Conservation (phyloP, 352 stramenopile species). For the Pseudoperonospora humuli region DNA sequence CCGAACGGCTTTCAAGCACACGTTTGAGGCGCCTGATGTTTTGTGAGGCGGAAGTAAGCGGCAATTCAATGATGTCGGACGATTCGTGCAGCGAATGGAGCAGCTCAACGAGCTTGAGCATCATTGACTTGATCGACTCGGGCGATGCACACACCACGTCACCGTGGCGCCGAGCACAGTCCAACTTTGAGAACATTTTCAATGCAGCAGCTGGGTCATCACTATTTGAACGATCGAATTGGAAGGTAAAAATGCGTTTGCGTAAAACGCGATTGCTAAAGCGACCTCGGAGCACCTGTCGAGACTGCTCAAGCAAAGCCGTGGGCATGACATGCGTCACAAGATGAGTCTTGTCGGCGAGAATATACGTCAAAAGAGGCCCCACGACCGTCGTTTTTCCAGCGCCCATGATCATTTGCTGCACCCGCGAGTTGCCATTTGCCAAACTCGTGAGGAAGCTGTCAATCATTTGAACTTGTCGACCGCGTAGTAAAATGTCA, state of each 20-base stretch:
- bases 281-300: constrained; percentile 94
- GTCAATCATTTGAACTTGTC: constrained; percentile 98
- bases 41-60: constrained; percentile 49
- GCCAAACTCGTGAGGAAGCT: constrained; percentile 92
- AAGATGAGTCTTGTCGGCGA: constrained; percentile 92
- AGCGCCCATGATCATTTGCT: constrained; percentile 99
- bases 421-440: constrained; percentile 68
- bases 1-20: constrained; percentile 67
- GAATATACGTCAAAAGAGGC: constrained; percentile 96
- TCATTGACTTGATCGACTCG: constrained; percentile 98
- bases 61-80: constrained; percentile 57
- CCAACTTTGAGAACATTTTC: constrained; percentile 79
- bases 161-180: constrained; percentile 80
- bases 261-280: constrained; percentile 95
- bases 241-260: constrained; percentile 99
- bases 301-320: constrained; percentile 97
- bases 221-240: constrained; percentile 95
- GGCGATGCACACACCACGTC: constrained; percentile 98
- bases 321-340: constrained; percentile 98
- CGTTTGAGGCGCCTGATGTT: constrained; percentile 62
- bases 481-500: constrained; percentile 94
- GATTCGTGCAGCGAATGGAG: constrained; percentile 87
- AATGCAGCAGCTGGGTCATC: constrained; percentile 57
- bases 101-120: constrained; percentile 97
- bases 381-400: constrained; percentile 99